Evolutionary conservation across 1,284 basidiomycete genomes (phyloP).

Genomic region (Cutaneotrichosporon cutaneum): DNA sequence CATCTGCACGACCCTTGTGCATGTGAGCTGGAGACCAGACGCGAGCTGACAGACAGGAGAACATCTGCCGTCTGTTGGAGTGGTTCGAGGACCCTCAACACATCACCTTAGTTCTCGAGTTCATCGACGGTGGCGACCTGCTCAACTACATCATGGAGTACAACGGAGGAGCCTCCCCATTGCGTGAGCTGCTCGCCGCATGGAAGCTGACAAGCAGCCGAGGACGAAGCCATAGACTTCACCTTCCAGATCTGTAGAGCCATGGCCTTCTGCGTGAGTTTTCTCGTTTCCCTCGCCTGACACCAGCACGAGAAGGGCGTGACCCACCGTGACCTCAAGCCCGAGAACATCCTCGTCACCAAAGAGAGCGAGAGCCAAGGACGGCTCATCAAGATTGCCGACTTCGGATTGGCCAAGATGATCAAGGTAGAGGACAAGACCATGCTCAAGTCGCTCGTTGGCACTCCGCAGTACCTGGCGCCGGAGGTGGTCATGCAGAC

Average conservation of each 20-base stretch:
- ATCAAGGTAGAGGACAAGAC: conserved; percentile 46
- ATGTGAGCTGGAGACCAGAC: conserved; percentile 56
- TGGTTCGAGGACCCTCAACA: conserved; percentile 67
- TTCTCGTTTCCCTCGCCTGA: conserved; percentile 6
- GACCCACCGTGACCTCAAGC: conserved; percentile 88
- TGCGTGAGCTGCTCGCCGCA: conserved; percentile 57
- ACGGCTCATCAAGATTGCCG: conserved; percentile 63
- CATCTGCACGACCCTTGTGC: conserved; percentile 71
- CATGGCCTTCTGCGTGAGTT: conserved; percentile 52
- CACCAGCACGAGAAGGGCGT: conserved; percentile 54
- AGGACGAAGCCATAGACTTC: conserved; percentile 43
- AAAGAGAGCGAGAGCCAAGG: conserved; percentile 31
- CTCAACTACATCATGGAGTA: conserved; percentile 69
- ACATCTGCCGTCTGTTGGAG: conserved; percentile 78
- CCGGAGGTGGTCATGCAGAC: conserved; percentile 68
- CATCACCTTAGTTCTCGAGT: conserved; percentile 60
- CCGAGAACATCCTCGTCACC: conserved; percentile 58
- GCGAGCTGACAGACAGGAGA: conserved; percentile 55
- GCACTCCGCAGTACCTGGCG: conserved; percentile 53
- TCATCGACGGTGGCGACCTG: conserved; percentile 83
- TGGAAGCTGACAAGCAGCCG: conserved; percentile 33
- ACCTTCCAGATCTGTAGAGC: conserved; percentile 51
- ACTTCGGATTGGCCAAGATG: conserved; percentile 89
- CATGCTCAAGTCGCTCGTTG: conserved; percentile 53
- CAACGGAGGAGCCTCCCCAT: conserved; percentile 40